These are phyloP conservation scores for Artomyces pyxidatus DNA, from an alignment of 768 basidiomycete genomes.

Conservation along the genomic window DNA sequence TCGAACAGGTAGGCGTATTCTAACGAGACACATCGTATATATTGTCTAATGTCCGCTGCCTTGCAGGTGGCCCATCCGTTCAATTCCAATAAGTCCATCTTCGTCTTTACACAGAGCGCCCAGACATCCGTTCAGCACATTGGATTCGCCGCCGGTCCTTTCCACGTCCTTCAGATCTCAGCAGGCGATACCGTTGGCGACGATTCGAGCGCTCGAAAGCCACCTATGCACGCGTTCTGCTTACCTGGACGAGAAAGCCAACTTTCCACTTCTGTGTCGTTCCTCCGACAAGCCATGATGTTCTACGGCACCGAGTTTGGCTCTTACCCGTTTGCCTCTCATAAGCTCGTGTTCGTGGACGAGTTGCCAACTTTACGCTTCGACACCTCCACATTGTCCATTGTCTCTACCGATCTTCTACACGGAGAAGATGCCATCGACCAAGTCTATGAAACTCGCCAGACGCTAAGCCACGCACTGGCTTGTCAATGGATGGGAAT, in stretches of 20 bases:
- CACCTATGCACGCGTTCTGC: constrained; percentile 86
- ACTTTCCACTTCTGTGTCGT: constrained; percentile 60
- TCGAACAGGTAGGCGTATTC: constrained; percentile 65
- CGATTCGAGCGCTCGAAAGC: constrained; percentile 52
- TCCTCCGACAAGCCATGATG: constrained; percentile 83
- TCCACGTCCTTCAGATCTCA: constrained; percentile 67
- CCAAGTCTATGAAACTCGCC: constrained; percentile 85
- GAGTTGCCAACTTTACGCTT: constrained; percentile 76
- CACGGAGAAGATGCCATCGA: constrained; percentile 88
- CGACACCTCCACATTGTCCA: constrained; percentile 76
- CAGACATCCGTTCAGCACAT: constrained; percentile 95
- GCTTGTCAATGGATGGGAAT: constrained; percentile 97
- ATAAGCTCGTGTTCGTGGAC: constrained; percentile 92
- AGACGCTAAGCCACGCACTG: constrained; percentile 77
- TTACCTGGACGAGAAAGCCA: constrained; percentile 79
- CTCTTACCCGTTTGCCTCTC: constrained; percentile 92
- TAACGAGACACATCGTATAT: neutral
- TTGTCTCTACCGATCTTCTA: constrained; percentile 73
- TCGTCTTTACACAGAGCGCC: constrained; percentile 79
- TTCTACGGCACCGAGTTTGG: constrained; percentile 90
- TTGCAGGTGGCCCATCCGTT: constrained; percentile 84
- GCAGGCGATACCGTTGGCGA: constrained; percentile 54
- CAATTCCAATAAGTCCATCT: constrained; percentile 90
- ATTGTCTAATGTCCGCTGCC: constrained; percentile 7
- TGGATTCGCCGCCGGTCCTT: constrained; percentile 92